Evolutionary conservation across 495 filamentous ascomycete species (phyloP).

Genomic region (Penicillium psychrofluorescens): DNA sequence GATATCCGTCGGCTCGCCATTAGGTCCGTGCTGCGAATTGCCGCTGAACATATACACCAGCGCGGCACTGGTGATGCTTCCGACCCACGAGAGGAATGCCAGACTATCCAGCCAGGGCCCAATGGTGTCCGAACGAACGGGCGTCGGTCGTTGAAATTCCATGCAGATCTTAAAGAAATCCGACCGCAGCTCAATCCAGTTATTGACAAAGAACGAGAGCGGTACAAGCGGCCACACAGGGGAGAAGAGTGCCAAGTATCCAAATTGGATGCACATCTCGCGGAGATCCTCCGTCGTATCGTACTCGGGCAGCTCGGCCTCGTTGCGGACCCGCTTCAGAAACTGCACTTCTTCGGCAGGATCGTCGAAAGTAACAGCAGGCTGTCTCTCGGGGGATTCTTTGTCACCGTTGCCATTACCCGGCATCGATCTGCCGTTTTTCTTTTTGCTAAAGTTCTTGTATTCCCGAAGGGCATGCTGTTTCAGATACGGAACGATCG

Average conservation of each 20-base stretch:
- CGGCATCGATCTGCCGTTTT: slow-evolving; percentile 16
- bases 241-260: slow-evolving; percentile 90
- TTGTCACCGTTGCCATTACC: slow-evolving; percentile 16
- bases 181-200: slow-evolving; percentile 91
- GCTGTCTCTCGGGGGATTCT: slow-evolving; percentile 17
- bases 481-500: slow-evolving; percentile 79
- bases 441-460: slow-evolving; percentile 46
- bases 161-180: slow-evolving; percentile 93
- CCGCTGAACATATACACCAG: slow-evolving; percentile 79
- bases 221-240: slow-evolving; percentile 87
- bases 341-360: slow-evolving; percentile 68
- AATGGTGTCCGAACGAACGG: slow-evolving; percentile 83
- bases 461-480: slow-evolving; percentile 65
- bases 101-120: slow-evolving; percentile 89
- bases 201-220: slow-evolving; percentile 85
- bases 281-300: slow-evolving; percentile 82
- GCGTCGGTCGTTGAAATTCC: slow-evolving; percentile 81
- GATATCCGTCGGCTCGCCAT: slow-evolving; percentile 53
- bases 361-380: slow-evolving; percentile 34
- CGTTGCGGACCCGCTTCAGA: slow-evolving; percentile 70
- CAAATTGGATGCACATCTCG: slow-evolving; percentile 94
- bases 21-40: slow-evolving; percentile 50
- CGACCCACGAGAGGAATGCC: slow-evolving; percentile 85
- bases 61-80: slow-evolving; percentile 76
- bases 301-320: slow-evolving; percentile 80